Percentiles rank a stretch among this genome's conserved stretches.
phyloP scores from a whole-genome alignment of 1,284 basidiomycete species.

The Rhodotorula sp. region DNA sequence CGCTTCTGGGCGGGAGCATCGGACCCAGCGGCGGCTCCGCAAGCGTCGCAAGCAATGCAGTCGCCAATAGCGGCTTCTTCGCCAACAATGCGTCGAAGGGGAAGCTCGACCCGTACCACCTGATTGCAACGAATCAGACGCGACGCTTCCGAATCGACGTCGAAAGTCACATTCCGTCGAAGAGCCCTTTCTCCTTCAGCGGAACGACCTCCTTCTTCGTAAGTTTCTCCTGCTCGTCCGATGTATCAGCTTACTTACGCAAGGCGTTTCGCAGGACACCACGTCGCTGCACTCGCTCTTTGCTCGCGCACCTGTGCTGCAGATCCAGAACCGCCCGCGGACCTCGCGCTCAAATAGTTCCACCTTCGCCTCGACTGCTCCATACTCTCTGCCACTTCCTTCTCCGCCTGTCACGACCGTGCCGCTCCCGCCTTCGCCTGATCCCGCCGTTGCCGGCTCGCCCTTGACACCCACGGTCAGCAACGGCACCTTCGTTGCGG shows the following conservation, averaged over 20 bases:
- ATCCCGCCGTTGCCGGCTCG: slow-evolving; percentile 12
- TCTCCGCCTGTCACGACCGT: neutral
- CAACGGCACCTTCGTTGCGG: slow-evolving; percentile 28
- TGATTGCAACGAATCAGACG: slow-evolving; percentile 74
- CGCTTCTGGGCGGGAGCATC: neutral
- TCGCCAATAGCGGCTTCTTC: slow-evolving; percentile 41
- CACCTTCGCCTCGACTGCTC: neutral
- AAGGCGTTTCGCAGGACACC: slow-evolving; percentile 26
- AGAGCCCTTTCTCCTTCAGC: slow-evolving; percentile 66
- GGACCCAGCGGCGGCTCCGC: neutral
- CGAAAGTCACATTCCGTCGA: slow-evolving; percentile 59
- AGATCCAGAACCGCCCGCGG: slow-evolving; percentile 43
- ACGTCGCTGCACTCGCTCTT: slow-evolving; percentile 65
- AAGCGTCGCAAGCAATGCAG: slow-evolving; percentile 48
- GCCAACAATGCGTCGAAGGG: slow-evolving; percentile 49
- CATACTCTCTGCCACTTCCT: neutral
- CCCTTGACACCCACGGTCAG: slow-evolving; percentile 23
- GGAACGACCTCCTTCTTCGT: slow-evolving; percentile 67
- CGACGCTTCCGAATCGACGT: slow-evolving; percentile 74
- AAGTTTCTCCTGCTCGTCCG: neutral
- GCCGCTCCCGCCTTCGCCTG: neutral
- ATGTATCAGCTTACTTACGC: too few species aligned
- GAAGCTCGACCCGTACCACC: slow-evolving; percentile 86
- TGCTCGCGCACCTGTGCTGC: slow-evolving; percentile 63
- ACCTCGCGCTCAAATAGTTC: neutral